Evolutionary conservation across 2,329 filamentous ascomycete species (phyloP).

Genomic region (Pyrenophora teres): DNA sequence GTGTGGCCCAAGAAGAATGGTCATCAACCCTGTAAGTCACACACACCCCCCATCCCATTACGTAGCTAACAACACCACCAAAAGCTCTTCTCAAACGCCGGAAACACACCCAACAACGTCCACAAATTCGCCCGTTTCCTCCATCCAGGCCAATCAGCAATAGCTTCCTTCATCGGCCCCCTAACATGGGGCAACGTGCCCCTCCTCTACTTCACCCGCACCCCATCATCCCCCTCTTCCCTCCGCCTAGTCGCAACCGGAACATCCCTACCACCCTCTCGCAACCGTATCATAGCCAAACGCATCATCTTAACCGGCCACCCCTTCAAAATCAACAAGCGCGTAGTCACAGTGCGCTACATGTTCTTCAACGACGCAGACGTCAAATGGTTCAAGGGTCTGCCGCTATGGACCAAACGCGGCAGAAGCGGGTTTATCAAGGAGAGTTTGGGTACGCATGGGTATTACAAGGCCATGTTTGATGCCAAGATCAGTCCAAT

Average conservation of each 20-base stretch:
- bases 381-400: constrained; percentile 94
- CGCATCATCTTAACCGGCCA: constrained; percentile 92
- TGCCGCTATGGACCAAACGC: constrained; percentile 91
- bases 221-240: constrained; percentile 46
- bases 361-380: constrained; percentile 99
- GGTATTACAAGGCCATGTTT: constrained; percentile 99
- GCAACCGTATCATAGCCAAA: constrained; percentile 83
- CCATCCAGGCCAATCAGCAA: constrained; percentile 85
- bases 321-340: constrained; percentile 98
- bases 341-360: constrained; percentile 93
- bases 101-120: constrained; percentile 91
- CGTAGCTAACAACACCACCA: constrained; percentile 10
- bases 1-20: constrained; percentile 82
- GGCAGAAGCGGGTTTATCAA: constrained; percentile 91
- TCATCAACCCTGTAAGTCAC: constrained; percentile 71
- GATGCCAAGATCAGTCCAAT: constrained; percentile 95
- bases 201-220: constrained; percentile 80
- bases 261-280: constrained; percentile 78
- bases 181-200: constrained; percentile 93
- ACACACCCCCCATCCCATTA: background rate
- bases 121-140: constrained; percentile 95
- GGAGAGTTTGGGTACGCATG: constrained; percentile 91
- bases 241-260: constrained; percentile 83
- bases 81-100: constrained; percentile 78
- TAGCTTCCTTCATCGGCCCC: constrained; percentile 88